Percentiles rank a stretch among this genome's conserved stretches.
phyloP scores from a whole-genome alignment of 768 basidiomycete genomes.

The Cytidiella melzeri region DNA sequence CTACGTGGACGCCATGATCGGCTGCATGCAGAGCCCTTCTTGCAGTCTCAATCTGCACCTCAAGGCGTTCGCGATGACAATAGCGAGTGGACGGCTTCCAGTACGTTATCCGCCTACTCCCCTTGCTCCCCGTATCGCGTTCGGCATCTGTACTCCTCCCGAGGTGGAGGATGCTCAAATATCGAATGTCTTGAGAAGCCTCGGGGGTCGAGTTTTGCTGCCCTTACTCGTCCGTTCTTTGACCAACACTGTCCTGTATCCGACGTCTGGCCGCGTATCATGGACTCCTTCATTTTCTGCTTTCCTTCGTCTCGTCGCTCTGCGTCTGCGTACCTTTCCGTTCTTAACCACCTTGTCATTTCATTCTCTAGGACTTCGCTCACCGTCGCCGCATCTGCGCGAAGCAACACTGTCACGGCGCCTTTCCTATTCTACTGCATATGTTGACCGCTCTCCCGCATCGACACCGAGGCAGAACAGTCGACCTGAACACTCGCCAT shows the following conservation, averaged over 20 bases:
- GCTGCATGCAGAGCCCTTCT: conserved; percentile 6
- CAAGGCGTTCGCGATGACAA: conserved; percentile 16
- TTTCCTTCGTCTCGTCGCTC: conserved; percentile 26
- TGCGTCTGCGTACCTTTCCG: conserved; percentile 23
- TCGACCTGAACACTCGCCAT: conserved; percentile 6
- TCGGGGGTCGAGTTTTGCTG: conserved; percentile 37
- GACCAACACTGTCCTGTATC: conserved; percentile 28
- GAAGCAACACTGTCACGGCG: conserved; percentile 22
- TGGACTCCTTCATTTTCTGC: conserved; percentile 33
- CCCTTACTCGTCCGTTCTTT: conserved; percentile 21
- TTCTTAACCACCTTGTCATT: conserved; percentile 31
- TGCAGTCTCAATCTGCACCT: conserved; percentile 2
- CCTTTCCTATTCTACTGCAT: neutral
- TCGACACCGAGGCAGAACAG: conserved; percentile 1
- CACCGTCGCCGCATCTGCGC: conserved; percentile 31
- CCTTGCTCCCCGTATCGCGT: conserved; percentile 31
- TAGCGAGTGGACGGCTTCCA: conserved; percentile 33
- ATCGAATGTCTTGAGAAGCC: conserved; percentile 34
- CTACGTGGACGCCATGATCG: conserved; percentile 12
- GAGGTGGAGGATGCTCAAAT: conserved; percentile 24
- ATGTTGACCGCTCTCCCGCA: conserved; percentile 1
- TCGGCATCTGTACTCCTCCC: conserved; percentile 32
- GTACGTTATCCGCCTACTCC: conserved; percentile 62
- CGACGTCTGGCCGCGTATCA: conserved; percentile 37
- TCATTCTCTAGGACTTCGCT: conserved; percentile 43